Evolutionary conservation across 495 filamentous ascomycete species (phyloP).

Genomic region (Aspergillus conjunctus): DNA sequence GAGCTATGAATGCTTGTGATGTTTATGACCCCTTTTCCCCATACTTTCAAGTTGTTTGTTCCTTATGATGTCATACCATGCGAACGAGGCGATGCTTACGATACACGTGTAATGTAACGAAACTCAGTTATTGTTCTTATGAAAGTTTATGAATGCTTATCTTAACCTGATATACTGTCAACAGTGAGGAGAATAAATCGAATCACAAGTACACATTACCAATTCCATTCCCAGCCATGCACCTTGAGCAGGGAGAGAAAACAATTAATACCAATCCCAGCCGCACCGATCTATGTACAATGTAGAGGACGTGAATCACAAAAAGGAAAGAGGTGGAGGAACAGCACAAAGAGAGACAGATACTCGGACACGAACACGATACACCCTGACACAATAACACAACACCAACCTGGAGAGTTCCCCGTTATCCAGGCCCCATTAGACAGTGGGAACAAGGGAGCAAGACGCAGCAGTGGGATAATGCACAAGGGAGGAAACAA

Average conservation of each 20-base stretch:
- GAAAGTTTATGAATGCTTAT: not conserved
- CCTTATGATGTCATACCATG: not conserved
- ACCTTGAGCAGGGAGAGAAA: conserved; percentile 12
- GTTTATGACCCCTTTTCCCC: not conserved
- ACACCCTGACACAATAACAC: no score
- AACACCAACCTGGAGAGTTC: not conserved
- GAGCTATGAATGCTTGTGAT: not conserved
- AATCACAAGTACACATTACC: not conserved
- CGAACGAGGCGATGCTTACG: not conserved
- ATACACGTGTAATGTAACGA: conserved; percentile 5
- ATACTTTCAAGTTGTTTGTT: not conserved
- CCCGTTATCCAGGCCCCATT: not conserved
- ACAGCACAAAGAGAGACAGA: not conserved
- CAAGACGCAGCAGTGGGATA: no score
- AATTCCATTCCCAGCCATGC: conserved; percentile 14
- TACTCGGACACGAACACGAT: not conserved
- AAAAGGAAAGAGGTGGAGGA: not conserved
- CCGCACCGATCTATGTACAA: conserved; percentile 7
- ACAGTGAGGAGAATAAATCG: not conserved
- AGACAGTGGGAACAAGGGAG: not conserved
- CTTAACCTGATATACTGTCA: not conserved
- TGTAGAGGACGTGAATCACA: not conserved
- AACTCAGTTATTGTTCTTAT: not conserved
- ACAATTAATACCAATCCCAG: not conserved
- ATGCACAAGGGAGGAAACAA: not conserved